phyloP scores from a whole-genome alignment of 2,329 filamentous ascomycete genomes.

The Drechslerella coelobrocha region DNA sequence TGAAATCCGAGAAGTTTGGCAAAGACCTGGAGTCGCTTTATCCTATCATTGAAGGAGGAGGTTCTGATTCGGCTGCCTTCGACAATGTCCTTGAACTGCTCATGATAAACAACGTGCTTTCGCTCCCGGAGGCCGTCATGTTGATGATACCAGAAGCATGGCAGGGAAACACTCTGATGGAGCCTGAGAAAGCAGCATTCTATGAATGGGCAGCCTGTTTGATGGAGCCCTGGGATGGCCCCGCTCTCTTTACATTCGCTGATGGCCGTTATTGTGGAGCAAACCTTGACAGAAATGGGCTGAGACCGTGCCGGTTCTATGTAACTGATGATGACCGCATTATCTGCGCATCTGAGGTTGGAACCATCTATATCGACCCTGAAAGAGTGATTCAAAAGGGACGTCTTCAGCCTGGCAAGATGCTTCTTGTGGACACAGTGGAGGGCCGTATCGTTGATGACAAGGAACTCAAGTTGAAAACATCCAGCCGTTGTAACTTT shows the following conservation, averaged over 20 bases:
- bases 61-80: conserved; percentile 94
- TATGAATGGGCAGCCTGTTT: conserved; percentile 98
- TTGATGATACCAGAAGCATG: conserved; percentile 98
- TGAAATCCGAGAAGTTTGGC: conserved; percentile 90
- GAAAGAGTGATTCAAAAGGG: conserved; percentile 92
- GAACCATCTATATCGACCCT: conserved; percentile 88
- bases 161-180: conserved; percentile 92
- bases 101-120: conserved; percentile 93
- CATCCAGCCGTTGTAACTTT: conserved; percentile 87
- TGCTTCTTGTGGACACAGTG: conserved; percentile 92
- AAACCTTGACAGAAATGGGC: conserved; percentile 92
- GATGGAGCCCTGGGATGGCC: conserved; percentile 99
- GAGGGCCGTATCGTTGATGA: conserved; percentile 94
- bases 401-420: conserved; percentile 89
- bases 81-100: conserved; percentile 95
- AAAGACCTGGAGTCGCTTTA: conserved; percentile 90
- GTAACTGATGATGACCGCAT: conserved; percentile 96
- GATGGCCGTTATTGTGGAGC: conserved; percentile 96
- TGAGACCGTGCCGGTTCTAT: conserved; percentile 95
- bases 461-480: conserved; percentile 84
- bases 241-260: conserved; percentile 94
- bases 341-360: conserved; percentile 95
- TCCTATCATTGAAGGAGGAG: conserved; percentile 93
- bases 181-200: conserved; percentile 93
- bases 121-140: conserved; percentile 95